A percentile compares a stretch with the other conserved stretches of the same genome.
Evolutionary conservation across 2,329 filamentous ascomycete species (phyloP).

Genomic region (Tympanopsis confertula): DNA sequence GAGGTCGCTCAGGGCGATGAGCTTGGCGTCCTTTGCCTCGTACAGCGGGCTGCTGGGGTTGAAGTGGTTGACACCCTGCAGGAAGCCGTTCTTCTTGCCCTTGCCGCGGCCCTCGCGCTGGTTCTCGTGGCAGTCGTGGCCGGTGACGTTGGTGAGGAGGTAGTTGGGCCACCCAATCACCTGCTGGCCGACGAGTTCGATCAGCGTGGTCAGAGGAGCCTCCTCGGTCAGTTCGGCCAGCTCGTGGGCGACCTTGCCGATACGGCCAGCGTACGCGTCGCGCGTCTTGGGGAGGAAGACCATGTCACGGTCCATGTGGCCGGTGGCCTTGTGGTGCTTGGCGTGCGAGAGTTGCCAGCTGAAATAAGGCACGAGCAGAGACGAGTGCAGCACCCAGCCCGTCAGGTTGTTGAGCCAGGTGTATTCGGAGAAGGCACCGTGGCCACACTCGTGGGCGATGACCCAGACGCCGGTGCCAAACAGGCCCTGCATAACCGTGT

Average conservation of each 20-base stretch:
- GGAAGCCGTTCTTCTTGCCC: conserved; percentile 19
- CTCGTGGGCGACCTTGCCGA: conserved; percentile 27
- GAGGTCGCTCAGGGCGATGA: conserved; percentile 46
- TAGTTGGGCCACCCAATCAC: conserved; percentile 54
- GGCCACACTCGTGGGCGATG: conserved; percentile 60
- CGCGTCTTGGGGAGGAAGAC: conserved; percentile 44
- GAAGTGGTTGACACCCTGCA: conserved; percentile 42
- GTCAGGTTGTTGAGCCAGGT: conserved; percentile 44
- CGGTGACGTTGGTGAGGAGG: conserved; percentile 45
- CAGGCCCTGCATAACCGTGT: conserved; percentile 54
- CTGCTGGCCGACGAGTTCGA: conserved; percentile 48
- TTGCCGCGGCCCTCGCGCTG: conserved; percentile 11
- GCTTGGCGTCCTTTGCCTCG: conserved; percentile 40
- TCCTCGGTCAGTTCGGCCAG: conserved; percentile 46
- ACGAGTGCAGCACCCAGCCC: conserved; percentile 55
- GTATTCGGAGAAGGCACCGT: conserved; percentile 53
- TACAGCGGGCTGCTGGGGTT: conserved; percentile 50
- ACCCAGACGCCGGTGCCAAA: conserved; percentile 61
- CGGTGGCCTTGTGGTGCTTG: conserved; percentile 58
- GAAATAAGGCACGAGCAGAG: conserved; percentile 59
- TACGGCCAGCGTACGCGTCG: conserved; percentile 19
- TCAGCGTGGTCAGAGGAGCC: conserved; percentile 41
- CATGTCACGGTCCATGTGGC: conserved; percentile 58
- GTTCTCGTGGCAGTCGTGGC: conserved; percentile 16
- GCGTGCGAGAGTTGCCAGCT: conserved; percentile 62